Base-by-base conservation (phyloP, 169 alveolate species). In the Plasmodium malariae region DNA sequence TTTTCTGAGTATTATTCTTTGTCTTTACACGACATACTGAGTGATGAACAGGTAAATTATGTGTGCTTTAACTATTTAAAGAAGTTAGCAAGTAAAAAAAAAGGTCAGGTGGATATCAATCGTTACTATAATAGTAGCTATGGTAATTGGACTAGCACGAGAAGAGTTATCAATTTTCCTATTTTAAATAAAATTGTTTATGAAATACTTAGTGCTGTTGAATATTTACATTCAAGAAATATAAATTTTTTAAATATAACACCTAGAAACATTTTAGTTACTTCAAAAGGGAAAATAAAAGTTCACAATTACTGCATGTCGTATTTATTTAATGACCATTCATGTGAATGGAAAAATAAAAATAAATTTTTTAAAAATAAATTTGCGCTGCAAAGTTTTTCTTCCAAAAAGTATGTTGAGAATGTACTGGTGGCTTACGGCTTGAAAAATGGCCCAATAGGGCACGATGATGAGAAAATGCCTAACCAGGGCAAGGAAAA, bases 221-320 rank as follows among this genome's bases (percentile, higher is more conserved):
- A 80, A 34, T 80, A 80, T 24, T 28, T 80, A 0, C 90, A 80
- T 59, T 21, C 78, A 3, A 45, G 49, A 21, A 43, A 49, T 30
- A 65, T 80, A 19, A 65, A 28, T 0, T 28, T 30, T 43, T 45
- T 80, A 28, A 80, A 80, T 12, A 19, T 80, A 24, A 63, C 68
- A 0, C n/a, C 74, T 26, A 30, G 49, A 17, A 70, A 80, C 49
- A 37, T 80, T 12, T 57, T 80, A 11, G 40, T 80, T 32, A 80
- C 83, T 5, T 32, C 76, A 36, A 54, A 59, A 40, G 90, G 90
- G 19, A 40, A 30, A 63, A 26, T 80, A 12, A 80, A 80, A 19
- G n/a, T 80, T 11, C 90, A 80, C 49, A 80, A 49, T 19, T 80
- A 80, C 37, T 80, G 90, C 5, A 21, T 65, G 48, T 17, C 83